Evolutionary conservation across 768 basidiomycete genomes (phyloP), one percentile per base, ranked within the genome.

Genomic region (Trametes cingulata): DNA sequence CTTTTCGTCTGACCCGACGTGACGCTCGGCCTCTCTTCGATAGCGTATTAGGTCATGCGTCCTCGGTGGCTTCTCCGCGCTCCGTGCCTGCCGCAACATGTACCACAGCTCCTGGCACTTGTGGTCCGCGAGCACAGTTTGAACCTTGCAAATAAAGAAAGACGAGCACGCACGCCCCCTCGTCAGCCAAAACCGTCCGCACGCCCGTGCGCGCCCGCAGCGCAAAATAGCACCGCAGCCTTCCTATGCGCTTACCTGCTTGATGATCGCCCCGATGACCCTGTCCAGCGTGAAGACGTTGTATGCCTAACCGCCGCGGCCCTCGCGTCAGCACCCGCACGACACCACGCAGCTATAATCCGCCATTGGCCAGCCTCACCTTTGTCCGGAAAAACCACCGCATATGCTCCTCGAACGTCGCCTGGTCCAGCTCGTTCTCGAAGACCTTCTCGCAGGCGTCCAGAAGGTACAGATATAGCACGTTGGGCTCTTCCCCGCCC

Each of bases 351-450:
- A 40, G 27, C 33, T 47, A 29, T 46, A 24, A 25, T 19, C n/a
- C n/a, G 42, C 54, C 20, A 62, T 53, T 56, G 41, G 41, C 46
- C 41, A 48, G 53, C 80, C 63, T 73, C 49, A 90, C 90, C 82
- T 87, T 88, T 61, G 86, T 93, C 33, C 92, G 91, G 76, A 93
- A 95, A 76, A 95, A 91, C 84, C 93, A 92, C 64, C 97, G 79
- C 85, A 98, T 86, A 69, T 93, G 92, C 72, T 98, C 97, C 73
- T 98, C 96, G 68, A 95, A 98, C 20, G 87, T 85, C n/a, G 82
- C 76, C 70, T 89, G 91, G 72, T 98, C 97, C 60, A 98, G 80
- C 70, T 98, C 95, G 62, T 84, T 88, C 67, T 94, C 94, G 70
- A 98, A 98, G 41, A 96, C 73, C 79, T 91, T 92, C 74, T 98